Percentiles rank a stretch among this genome's conserved stretches.
These are phyloP conservation scores for Triticum dicoccoides DNA, from an alignment of 176 grass and related monocot genomes.

Conservation along the genomic window DNA sequence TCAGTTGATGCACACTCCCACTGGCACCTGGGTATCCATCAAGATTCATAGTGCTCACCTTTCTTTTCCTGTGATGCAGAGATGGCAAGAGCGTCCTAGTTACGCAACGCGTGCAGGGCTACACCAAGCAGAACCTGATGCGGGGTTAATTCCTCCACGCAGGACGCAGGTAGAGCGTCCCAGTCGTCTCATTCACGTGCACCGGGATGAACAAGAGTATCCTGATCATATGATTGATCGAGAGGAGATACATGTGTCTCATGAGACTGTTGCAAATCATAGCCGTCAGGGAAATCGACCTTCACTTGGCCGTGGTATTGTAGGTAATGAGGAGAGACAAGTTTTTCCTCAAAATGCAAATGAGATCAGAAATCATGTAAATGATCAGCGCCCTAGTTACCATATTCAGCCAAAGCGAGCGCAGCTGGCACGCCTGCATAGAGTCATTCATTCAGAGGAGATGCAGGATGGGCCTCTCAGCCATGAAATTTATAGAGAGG, in stretches of 20 bases:
- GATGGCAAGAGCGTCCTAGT: background rate
- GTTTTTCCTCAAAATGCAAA: background rate
- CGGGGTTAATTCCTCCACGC: background rate
- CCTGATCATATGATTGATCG: background rate
- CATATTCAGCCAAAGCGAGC: background rate
- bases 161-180: background rate
- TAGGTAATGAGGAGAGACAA: background rate
- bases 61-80: conserved; percentile 10
- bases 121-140: background rate
- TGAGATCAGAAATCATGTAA: background rate
- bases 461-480: background rate
- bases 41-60: background rate
- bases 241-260: background rate
- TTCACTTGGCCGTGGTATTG: background rate
- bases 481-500: conserved; percentile 9
- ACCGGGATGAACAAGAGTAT: background rate
- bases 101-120: background rate
- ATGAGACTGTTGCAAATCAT: background rate
- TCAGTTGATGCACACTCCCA: background rate
- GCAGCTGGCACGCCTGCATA: background rate
- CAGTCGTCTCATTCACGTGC: background rate
- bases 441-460: conserved; percentile 9
- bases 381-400: background rate
- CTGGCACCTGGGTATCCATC: background rate
- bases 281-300: background rate